Percentiles rank a stretch among this genome's conserved stretches.
Conservation (phyloP, 2,329 filamentous ascomycete species). For the Alternaria triticimaculans region DNA sequence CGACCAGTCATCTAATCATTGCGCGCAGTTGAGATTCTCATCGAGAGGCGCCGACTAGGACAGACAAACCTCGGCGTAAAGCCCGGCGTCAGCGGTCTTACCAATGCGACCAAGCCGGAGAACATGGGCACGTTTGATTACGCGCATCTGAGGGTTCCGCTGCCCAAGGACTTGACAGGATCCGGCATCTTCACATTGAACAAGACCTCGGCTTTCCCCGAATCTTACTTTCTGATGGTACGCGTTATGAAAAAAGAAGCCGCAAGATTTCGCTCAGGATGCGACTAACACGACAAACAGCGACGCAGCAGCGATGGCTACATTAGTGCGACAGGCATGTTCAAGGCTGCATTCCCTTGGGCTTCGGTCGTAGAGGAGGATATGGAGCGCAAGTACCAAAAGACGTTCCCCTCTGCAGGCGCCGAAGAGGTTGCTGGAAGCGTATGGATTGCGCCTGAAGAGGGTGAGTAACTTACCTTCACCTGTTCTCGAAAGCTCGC, state of each 20-base stretch:
- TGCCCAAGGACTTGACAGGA: constrained; percentile 84
- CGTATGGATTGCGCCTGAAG: constrained; percentile 87
- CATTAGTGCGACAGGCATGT: constrained; percentile 88
- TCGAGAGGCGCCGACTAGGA: constrained; percentile 84
- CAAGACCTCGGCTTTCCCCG: constrained; percentile 69
- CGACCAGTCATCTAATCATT: constrained; percentile 28
- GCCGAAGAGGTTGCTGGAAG: constrained; percentile 94
- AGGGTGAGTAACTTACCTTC: constrained; percentile 56
- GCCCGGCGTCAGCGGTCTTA: constrained; percentile 73
- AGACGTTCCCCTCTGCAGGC: constrained; percentile 80
- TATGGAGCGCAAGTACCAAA: constrained; percentile 81
- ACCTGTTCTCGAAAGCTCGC: neutral
- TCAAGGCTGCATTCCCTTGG: constrained; percentile 87
- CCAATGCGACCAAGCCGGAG: constrained; percentile 73
- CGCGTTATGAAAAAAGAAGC: constrained; percentile 36
- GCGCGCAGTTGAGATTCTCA: constrained; percentile 62
- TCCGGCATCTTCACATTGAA: constrained; percentile 88
- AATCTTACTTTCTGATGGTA: constrained; percentile 95
- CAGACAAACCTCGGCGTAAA: constrained; percentile 90
- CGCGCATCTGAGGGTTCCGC: constrained; percentile 88
- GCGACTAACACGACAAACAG: constrained; percentile 51
- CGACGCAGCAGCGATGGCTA: constrained; percentile 84
- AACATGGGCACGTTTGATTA: constrained; percentile 91
- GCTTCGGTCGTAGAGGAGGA: constrained; percentile 76
- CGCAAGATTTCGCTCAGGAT: constrained; percentile 16